Base-by-base conservation (phyloP, 345 rosid species). In the Moricandia moricandioides region DNA sequence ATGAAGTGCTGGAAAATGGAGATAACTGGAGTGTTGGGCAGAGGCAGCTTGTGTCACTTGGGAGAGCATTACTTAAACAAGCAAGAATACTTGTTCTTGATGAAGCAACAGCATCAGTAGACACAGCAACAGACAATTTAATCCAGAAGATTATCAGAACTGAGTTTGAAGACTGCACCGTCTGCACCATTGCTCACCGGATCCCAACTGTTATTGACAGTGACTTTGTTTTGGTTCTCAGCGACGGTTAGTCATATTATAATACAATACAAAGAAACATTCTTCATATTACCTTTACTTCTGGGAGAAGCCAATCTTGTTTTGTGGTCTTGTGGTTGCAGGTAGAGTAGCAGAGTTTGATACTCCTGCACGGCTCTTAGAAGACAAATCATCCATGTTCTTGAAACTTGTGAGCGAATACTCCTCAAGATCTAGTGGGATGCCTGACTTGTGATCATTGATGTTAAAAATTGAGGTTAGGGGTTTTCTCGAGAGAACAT, bases 21-120 rank as follows among this genome's bases (percentile, higher is more conserved):
- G 99, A 95, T 74, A 95, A 95, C 85, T 95, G 99, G 99, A 95
- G 99, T 75, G 96, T 95, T 74, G 99, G 99, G 57, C 98, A 95
- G 72, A 82, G 98, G 67, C 99, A 95, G 79, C 91, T 95, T 54
- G 96, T 95, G 78, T 86, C 98, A 51, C 83, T 95, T 4, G 99
- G 99, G 18, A 81, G 99, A 58, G 96, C 98, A 62, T 85, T 95
- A 75, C 92, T 95, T 21, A 90, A 92, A 80, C 97, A 91, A 79
- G 94, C 97, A 3, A 89, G 84, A 79, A 91, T 95, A 83, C 86
- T 95, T 49, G 99, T 95, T 65, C 94, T 95, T 59, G 99, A 95
- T 78, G 99, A 95, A 84, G 98, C 99, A 27, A 95, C 99, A 24
- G 98, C 99, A 66, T 95, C 99, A 5, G 99, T 95, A 8, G 99